Base-by-base conservation (phyloP, 257 asterid species). In the Solanum pennellii region DNA sequence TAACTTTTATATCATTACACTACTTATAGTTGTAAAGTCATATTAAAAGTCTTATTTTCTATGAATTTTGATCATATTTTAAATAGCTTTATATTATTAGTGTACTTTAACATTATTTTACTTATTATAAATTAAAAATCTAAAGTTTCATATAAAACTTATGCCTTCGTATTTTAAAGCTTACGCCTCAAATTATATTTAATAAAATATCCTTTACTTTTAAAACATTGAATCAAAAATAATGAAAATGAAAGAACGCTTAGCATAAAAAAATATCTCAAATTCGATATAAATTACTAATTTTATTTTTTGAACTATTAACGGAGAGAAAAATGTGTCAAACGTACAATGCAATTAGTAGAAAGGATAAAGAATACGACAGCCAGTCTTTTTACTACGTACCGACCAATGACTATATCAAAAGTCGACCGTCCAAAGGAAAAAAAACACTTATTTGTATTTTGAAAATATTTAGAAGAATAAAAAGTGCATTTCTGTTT, bases 381-480 rank as follows among this genome's bases (percentile, higher is more conserved):
- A 80, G 6, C 20, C 12, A 16, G 44, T 80, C 42, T 45, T 80
- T 79, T 79, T 27, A 79, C 27, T 15, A 45, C 25, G 27, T 25
- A 79, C 68, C 84, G 84, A 47, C 27, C 44, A 80, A 27, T 27
- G 42, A 77, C 42, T 23, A 45, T 76, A 23, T 56, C n/a, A 31
- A 71, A 69, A 27, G 37, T 89, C 91, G 92, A 90, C 97, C 94
- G 94, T 85, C 94, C 93, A 91, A 84, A 93, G 91, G 39, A 37
- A 92, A 91, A 91, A 71, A 91, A 93, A 92, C 83, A 31, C 83
- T 68, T 86, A 83, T 49, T 42, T 56, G 77, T 6, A 11, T 73
- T 86, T 90, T 79, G 88, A 90, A 33, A 3, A 88, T 88, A 71
- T 35, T 18, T 8, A 79, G 83, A 86, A 47, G 20, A 20, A n/a